phyloP scores from a whole-genome alignment of 164 flowering plant species.

The Euptelea pleiosperma region DNA sequence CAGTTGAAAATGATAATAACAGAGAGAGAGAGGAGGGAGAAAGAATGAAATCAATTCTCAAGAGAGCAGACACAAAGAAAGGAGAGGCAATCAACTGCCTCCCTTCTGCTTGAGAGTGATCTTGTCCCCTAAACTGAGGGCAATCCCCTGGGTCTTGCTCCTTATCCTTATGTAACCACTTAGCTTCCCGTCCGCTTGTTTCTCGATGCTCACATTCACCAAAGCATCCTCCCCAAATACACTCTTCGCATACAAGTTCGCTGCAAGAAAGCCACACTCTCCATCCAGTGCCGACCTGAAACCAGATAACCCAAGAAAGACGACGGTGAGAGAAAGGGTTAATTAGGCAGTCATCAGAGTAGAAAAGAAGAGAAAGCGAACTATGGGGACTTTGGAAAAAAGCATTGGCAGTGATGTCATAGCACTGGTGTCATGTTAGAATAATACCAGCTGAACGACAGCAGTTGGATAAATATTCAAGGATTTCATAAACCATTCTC shows the following conservation, averaged over 20 bases:
- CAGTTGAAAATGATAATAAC: neutral
- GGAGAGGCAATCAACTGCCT: conserved; percentile 25
- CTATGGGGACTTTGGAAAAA: too few species aligned
- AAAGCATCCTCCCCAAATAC: conserved; percentile 98
- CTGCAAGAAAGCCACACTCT: conserved; percentile 93
- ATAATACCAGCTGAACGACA: too few species aligned
- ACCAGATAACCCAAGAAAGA: neutral
- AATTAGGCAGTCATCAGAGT: too few species aligned
- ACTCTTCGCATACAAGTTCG: conserved; percentile 92
- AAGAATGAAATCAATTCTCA: neutral
- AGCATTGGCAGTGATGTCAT: too few species aligned
- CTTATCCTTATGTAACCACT: conserved; percentile 94
- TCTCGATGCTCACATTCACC: conserved; percentile 89
- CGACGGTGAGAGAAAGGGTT: too few species aligned
- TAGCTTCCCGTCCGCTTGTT: conserved; percentile 79
- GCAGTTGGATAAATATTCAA: too few species aligned
- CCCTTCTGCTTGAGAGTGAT: conserved; percentile 97
- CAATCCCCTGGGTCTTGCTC: conserved; percentile 96
- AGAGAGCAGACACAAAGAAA: neutral
- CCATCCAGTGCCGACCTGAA: conserved; percentile 90
- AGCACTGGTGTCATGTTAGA: too few species aligned
- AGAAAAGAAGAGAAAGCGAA: too few species aligned
- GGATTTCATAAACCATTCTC: too few species aligned
- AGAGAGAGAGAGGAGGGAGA: neutral
- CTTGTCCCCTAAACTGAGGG: conserved; percentile 96